A percentile compares a stretch with the other conserved stretches of the same genome.
These are phyloP conservation scores for Plantago lanceolata DNA, from an alignment of 305 asterid species.

Conservation along the genomic window DNA sequence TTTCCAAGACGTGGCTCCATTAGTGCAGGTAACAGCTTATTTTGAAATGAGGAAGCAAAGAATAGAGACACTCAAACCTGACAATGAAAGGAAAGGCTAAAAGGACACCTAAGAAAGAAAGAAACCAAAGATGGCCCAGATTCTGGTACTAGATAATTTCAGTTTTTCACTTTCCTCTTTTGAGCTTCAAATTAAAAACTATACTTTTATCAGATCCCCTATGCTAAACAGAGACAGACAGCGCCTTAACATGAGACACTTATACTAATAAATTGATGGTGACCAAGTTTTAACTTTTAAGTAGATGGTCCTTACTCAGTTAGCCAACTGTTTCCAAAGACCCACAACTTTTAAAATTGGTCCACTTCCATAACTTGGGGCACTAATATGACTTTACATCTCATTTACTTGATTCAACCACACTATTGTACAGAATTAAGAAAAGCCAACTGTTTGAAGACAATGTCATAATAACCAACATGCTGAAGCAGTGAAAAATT, in stretches of 20 bases:
- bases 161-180: slow-evolving; percentile 9
- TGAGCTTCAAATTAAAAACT: slow-evolving; percentile 12
- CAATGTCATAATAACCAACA: slow-evolving; percentile 32
- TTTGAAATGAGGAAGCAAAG: background rate
- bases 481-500: slow-evolving; percentile 26
- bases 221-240: slow-evolving; percentile 23
- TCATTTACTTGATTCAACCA: slow-evolving; percentile 41
- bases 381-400: slow-evolving; percentile 47
- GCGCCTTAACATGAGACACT: background rate
- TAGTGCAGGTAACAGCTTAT: background rate
- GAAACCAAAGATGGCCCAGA: slow-evolving; percentile 23
- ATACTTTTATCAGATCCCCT: slow-evolving; percentile 16
- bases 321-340: slow-evolving; percentile 33
- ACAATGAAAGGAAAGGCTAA: slow-evolving; percentile 21
- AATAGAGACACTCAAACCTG: slow-evolving; percentile 2
- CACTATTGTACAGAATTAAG: slow-evolving; percentile 33
- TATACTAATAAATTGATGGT: slow-evolving; percentile 11
- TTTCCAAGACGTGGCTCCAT: too few relatives aligned
- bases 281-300: slow-evolving; percentile 25
- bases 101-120: slow-evolving; percentile 11
- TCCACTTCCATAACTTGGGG: slow-evolving; percentile 51
- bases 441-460: slow-evolving; percentile 25
- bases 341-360: slow-evolving; percentile 44
- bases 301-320: slow-evolving; percentile 24
- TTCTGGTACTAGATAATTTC: slow-evolving; percentile 23